Percentiles rank a stretch among this genome's conserved stretches.
Evolutionary conservation across 805 yeast species (phyloP).

Genomic region (Citeromyces matritensis): DNA sequence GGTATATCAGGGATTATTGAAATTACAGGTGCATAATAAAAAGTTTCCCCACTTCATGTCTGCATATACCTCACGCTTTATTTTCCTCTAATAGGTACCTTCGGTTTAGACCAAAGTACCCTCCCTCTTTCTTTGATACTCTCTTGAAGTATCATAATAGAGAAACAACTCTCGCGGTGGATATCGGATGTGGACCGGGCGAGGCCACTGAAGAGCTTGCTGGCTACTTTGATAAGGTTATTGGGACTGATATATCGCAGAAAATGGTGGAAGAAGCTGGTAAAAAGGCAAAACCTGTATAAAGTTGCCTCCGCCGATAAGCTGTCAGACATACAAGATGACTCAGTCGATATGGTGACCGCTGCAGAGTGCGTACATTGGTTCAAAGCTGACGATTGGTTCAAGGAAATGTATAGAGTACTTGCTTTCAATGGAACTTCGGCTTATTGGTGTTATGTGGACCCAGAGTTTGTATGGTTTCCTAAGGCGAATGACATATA

Average conservation of each 20-base stretch:
- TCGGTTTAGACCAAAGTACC: conserved; percentile 54
- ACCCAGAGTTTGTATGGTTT: conserved; percentile 36
- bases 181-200: conserved; percentile 76
- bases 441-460: conserved; percentile 70
- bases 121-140: conserved; percentile 27
- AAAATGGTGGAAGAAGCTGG: conserved; percentile 39
- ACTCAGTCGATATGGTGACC: conserved; percentile 41
- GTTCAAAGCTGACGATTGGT: conserved; percentile 24
- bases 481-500: conserved; percentile 43
- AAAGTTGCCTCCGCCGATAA: conserved; percentile 9
- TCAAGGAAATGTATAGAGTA: conserved; percentile 16
- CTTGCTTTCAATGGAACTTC: conserved; percentile 29
- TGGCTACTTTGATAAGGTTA: conserved; percentile 25
- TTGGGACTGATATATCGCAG: conserved; percentile 50
- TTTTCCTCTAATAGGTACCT: too few relatives aligned
- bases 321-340: conserved; percentile 12
- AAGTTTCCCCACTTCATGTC: too few relatives aligned
- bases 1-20: too few relatives aligned
- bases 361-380: conserved; percentile 76
- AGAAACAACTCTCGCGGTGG: conserved; percentile 27
- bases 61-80: too few relatives aligned
- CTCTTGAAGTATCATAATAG: conserved; percentile 21
- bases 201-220: conserved; percentile 45
- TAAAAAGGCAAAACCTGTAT: conserved; percentile 11
- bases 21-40: too few relatives aligned